Evolutionary conservation across 495 filamentous ascomycete genomes (phyloP).

Genomic region (Trichoderma parareesei): DNA sequence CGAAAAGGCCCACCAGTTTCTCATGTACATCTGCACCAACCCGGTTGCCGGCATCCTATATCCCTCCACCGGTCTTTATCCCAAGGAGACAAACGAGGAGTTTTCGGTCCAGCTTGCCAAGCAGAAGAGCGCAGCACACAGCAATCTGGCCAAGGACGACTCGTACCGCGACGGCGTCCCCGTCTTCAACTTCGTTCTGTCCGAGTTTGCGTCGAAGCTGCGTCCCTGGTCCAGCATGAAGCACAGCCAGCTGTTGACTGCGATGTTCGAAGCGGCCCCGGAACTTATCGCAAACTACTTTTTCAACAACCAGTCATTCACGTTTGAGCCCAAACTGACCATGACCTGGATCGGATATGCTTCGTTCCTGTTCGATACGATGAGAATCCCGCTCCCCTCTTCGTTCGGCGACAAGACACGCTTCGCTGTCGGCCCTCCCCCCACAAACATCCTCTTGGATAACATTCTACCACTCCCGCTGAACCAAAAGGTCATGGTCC

Average conservation of each 20-base stretch:
- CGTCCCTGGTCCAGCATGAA: constrained; percentile 73
- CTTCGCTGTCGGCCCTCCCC: constrained; percentile 60
- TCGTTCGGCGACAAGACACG: constrained; percentile 50
- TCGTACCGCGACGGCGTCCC: constrained; percentile 57
- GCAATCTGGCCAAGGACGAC: constrained; percentile 51
- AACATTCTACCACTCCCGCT: constrained; percentile 81
- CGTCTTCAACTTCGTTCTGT: constrained; percentile 65
- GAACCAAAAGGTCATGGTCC: constrained; percentile 62
- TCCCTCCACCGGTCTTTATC: constrained; percentile 63
- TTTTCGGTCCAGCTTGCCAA: constrained; percentile 31
- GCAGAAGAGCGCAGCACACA: constrained; percentile 31
- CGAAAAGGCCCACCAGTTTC: constrained; percentile 57
- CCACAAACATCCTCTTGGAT: constrained; percentile 66
- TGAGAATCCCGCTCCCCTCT: constrained; percentile 63
- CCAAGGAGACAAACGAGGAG: constrained; percentile 48
- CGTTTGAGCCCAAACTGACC: constrained; percentile 83
- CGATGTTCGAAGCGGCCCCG: constrained; percentile 71
- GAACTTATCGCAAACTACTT: constrained; percentile 85
- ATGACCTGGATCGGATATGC: constrained; percentile 92
- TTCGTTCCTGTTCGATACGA: constrained; percentile 69
- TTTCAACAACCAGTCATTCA: constrained; percentile 65
- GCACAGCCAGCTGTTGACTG: constrained; percentile 71
- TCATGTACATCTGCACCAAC: constrained; percentile 65
- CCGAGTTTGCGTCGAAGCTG: constrained; percentile 67
- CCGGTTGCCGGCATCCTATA: constrained; percentile 61